Evolutionary conservation across 1,284 basidiomycete species (phyloP).

Genomic region (Microbotryum silenes-acaulis): DNA sequence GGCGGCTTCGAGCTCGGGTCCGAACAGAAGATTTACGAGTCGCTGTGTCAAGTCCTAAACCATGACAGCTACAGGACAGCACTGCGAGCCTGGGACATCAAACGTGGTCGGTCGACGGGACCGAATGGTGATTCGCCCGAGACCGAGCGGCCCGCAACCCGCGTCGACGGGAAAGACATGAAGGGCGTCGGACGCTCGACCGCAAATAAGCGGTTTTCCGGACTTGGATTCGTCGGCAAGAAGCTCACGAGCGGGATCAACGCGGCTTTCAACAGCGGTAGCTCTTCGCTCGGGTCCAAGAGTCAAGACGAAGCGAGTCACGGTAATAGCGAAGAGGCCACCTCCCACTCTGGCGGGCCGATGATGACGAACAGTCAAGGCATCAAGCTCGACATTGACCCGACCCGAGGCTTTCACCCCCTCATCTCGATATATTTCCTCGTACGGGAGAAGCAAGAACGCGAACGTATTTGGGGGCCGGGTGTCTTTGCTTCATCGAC

Average conservation of each 20-base stretch:
- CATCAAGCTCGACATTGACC: conserved; percentile 50
- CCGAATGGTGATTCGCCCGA: conserved; percentile 9
- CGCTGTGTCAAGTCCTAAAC: conserved; percentile 63
- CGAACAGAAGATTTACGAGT: conserved; percentile 72
- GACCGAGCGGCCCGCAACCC: conserved; percentile 21
- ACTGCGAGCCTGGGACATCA: conserved; percentile 18
- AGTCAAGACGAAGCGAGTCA: conserved; percentile 15
- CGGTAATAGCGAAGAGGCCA: background rate
- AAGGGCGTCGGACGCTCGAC: conserved; percentile 23
- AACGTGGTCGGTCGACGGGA: conserved; percentile 22
- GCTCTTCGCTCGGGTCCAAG: conserved; percentile 1
- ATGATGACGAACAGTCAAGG: background rate
- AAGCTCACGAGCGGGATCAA: conserved; percentile 52
- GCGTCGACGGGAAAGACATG: conserved; percentile 27
- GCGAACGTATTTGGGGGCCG: conserved; percentile 84
- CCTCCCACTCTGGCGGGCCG: background rate
- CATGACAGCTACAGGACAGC: conserved; percentile 70
- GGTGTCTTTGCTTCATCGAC: conserved; percentile 92
- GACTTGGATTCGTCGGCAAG: conserved; percentile 88
- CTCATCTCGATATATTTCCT: conserved; percentile 95
- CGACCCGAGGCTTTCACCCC: conserved; percentile 87
- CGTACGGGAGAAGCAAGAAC: conserved; percentile 86
- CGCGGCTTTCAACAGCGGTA: conserved; percentile 30
- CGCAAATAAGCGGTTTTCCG: conserved; percentile 59
- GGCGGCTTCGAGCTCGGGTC: conserved; percentile 93